These are phyloP conservation scores for Pholiota microspora DNA, from an alignment of 768 basidiomycete genomes.

Conservation along the genomic window DNA sequence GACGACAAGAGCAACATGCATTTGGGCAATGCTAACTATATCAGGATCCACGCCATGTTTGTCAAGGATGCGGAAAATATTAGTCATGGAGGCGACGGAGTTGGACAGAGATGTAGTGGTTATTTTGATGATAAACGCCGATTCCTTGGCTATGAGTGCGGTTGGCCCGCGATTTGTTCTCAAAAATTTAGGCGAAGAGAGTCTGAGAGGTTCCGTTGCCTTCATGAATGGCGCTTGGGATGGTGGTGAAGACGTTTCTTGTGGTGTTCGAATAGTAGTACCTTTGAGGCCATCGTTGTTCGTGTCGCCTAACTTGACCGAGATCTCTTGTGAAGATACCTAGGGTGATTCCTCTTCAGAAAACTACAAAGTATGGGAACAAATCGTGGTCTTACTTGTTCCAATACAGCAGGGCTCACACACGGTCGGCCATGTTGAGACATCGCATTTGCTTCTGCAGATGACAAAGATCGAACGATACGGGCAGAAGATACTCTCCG, in stretches of 20 bases:
- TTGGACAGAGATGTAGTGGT: background rate
- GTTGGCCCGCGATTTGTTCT: slow-evolving; percentile 4
- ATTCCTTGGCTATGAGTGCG: slow-evolving; percentile 6
- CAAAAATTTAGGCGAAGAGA: background rate
- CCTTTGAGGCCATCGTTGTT: background rate
- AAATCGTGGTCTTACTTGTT: background rate
- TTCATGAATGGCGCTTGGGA: background rate
- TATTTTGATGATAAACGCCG: slow-evolving; percentile 3
- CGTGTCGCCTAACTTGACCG: background rate
- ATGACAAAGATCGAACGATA: slow-evolving; percentile 81
- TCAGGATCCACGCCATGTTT: slow-evolving; percentile 78
- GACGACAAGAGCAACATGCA: slow-evolving; percentile 92
- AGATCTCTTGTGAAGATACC: background rate
- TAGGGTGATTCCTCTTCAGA: background rate
- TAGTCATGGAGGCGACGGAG: background rate
- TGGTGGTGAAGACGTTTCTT: background rate
- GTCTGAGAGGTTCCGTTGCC: background rate
- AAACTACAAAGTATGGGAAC: background rate
- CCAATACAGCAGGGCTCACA: background rate
- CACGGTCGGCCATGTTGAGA: slow-evolving; percentile 91
- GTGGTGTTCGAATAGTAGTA: background rate
- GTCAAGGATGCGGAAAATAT: background rate
- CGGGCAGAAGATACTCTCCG: slow-evolving; percentile 89
- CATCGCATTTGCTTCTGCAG: slow-evolving; percentile 90
- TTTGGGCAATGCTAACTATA: slow-evolving; percentile 89